phyloP scores from a whole-genome alignment of 306 rosid species.

The Rubus parviflorus region DNA sequence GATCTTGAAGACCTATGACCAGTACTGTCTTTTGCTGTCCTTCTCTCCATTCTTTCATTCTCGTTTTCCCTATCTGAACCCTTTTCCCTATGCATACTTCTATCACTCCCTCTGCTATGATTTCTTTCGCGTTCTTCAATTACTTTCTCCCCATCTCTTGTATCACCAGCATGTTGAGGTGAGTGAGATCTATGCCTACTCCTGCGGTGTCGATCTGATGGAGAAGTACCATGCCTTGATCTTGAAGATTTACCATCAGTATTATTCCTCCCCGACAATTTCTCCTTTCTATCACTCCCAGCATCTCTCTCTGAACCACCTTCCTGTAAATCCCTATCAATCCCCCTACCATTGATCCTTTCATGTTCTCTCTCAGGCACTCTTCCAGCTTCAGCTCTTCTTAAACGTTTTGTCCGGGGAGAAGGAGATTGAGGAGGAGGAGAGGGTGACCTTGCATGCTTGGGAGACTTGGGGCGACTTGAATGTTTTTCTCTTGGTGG shows the following conservation, averaged over 20 bases:
- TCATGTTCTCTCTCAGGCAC: slow-evolving; percentile 25
- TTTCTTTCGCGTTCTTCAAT: slow-evolving; percentile 6
- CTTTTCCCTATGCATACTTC: slow-evolving; percentile 38
- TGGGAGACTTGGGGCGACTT: slow-evolving; percentile 27
- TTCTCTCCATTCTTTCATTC: slow-evolving; percentile 50
- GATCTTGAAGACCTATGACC: slow-evolving; percentile 60
- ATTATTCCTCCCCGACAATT: slow-evolving; percentile 37
- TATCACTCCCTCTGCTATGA: slow-evolving; percentile 14
- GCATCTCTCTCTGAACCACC: slow-evolving; percentile 49
- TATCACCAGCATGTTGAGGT: slow-evolving; percentile 21
- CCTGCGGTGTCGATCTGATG: slow-evolving; percentile 21
- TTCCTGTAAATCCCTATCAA: slow-evolving; percentile 33
- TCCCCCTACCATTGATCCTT: slow-evolving; percentile 28
- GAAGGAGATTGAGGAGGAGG: slow-evolving; percentile 49
- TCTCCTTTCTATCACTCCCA: slow-evolving; percentile 50
- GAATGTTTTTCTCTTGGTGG: slow-evolving; percentile 39
- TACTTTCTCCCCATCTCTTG: slow-evolving; percentile 9
- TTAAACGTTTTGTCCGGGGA: slow-evolving; percentile 57
- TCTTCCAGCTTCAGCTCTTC: slow-evolving; percentile 40
- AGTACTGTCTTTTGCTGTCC: slow-evolving; percentile 40
- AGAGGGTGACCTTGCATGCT: slow-evolving; percentile 32
- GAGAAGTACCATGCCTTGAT: slow-evolving; percentile 51
- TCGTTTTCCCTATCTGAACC: slow-evolving; percentile 48
- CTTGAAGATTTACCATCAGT: slow-evolving; percentile 46
- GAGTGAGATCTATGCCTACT: slow-evolving; percentile 29